phyloP scores from a whole-genome alignment of 805 yeast species.

The Priceomyces medius region DNA sequence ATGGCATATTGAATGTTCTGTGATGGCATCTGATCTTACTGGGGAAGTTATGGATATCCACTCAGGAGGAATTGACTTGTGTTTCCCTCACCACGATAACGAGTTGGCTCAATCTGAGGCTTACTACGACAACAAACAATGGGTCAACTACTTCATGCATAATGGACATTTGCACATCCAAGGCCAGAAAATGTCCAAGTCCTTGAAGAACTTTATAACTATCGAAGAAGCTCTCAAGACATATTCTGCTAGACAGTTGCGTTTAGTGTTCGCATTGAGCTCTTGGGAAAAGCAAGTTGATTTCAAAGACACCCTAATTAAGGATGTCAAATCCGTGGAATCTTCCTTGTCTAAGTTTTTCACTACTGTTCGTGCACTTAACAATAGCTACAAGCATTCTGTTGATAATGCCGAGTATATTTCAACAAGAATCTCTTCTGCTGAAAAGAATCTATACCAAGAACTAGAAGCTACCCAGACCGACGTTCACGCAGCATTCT shows the following conservation, averaged over 20 bases:
- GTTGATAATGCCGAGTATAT: constrained; percentile 47
- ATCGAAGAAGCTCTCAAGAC: constrained; percentile 80
- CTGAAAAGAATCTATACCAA: constrained; percentile 56
- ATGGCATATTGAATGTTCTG: constrained; percentile 99
- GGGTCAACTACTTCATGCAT: constrained; percentile 96
- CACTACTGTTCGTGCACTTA: constrained; percentile 80
- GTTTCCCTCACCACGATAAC: constrained; percentile 98
- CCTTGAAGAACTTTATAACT: constrained; percentile 91
- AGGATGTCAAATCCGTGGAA: constrained; percentile 78
- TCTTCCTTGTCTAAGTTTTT: constrained; percentile 77
- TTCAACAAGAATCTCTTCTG: constrained; percentile 57
- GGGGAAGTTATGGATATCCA: constrained; percentile 90
- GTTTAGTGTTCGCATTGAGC: constrained; percentile 86
- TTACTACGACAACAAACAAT: constrained; percentile 80
- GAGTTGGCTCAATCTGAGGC: constrained; percentile 98
- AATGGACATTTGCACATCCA: constrained; percentile 98
- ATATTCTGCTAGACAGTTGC: constrained; percentile 76
- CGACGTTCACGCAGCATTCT: constrained; percentile 72
- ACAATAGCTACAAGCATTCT: constrained; percentile 58
- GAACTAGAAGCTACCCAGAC: constrained; percentile 52
- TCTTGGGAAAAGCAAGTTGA: constrained; percentile 93
- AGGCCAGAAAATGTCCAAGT: constrained; percentile 97
- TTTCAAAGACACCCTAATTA: constrained; percentile 76
- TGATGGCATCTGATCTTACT: constrained; percentile 89
- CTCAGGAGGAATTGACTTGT: constrained; percentile 95